These are phyloP conservation scores for Cryptosporidium felis DNA, from an alignment of 169 alveolate genomes.

Conservation along the genomic window DNA sequence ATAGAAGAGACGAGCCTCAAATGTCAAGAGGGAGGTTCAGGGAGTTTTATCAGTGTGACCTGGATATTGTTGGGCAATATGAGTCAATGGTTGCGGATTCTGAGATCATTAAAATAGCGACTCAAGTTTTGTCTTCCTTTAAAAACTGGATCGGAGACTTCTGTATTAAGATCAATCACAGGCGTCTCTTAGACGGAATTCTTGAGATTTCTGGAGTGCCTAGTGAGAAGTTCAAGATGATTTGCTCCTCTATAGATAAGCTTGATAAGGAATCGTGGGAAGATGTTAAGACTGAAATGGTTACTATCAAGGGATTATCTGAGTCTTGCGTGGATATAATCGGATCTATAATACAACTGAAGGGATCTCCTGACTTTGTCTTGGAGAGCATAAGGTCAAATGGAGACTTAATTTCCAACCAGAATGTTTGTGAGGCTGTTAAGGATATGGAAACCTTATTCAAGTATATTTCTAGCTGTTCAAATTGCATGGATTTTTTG, in stretches of 20 bases:
- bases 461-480: conserved; percentile 71
- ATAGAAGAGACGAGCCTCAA: conserved; percentile 97
- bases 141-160: conserved; percentile 84
- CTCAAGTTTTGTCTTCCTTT: conserved; percentile 83
- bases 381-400: conserved; percentile 74
- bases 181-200: conserved; percentile 90
- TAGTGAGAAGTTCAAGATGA: conserved; percentile 84
- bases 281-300: conserved; percentile 89
- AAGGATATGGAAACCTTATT: conserved; percentile 80
- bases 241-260: conserved; percentile 94
- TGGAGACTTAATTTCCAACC: conserved; percentile 48
- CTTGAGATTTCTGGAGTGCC: conserved; percentile 89
- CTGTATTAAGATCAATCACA: conserved; percentile 89
- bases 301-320: conserved; percentile 89
- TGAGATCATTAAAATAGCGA: conserved; percentile 90
- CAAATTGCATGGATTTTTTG: conserved; percentile 45
- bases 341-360: conserved; percentile 82
- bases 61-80: conserved; percentile 94
- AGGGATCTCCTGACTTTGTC: conserved; percentile 83
- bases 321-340: conserved; percentile 83
- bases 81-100: conserved; percentile 93
- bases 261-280: conserved; percentile 95
- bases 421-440: conserved; percentile 75
- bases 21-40: conserved; percentile 94
- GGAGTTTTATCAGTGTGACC: conserved; percentile 97